These are phyloP conservation scores for Phytophthora aleatoria DNA, from an alignment of 352 stramenopile species.

Conservation along the genomic window DNA sequence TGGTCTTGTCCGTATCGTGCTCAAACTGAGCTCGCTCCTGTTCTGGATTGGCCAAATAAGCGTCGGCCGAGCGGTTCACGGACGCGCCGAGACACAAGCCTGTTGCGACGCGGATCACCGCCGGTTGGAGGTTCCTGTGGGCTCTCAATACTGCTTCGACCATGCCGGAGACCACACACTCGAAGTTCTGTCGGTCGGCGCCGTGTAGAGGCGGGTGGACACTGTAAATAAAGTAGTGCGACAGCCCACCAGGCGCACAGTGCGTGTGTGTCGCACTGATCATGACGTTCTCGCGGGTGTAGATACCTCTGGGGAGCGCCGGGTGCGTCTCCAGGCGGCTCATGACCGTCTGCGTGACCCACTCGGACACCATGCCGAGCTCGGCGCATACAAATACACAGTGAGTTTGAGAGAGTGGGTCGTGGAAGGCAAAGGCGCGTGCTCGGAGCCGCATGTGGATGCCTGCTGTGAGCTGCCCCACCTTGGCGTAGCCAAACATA, in stretches of 20 bases:
- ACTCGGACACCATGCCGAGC: conserved; percentile 89
- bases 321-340: conserved; percentile 54
- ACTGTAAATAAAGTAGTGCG: conserved; percentile 93
- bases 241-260: conserved; percentile 88
- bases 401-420: conserved; percentile 32
- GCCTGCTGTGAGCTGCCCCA: conserved; percentile 70
- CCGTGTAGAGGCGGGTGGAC: conserved; percentile 79
- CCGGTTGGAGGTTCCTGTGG: conserved; percentile 74
- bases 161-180: conserved; percentile 90
- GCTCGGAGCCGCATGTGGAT: conserved; percentile 89
- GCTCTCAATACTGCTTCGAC: conserved; percentile 82
- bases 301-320: conserved; percentile 46
- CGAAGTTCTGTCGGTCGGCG: conserved; percentile 85
- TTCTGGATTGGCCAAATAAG: conserved; percentile 89
- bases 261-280: conserved; percentile 93
- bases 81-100: conserved; percentile 76
- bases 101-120: conserved; percentile 60
- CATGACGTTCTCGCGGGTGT: conserved; percentile 82
- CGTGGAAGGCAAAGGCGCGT: conserved; percentile 80
- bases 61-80: conserved; percentile 90
- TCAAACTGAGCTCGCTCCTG: conserved; percentile 80
- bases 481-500: conserved; percentile 91
- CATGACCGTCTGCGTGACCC: conserved; percentile 85
- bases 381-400: conserved; percentile 91
- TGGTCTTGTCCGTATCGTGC: conserved; percentile 92